Evolutionary conservation across 768 basidiomycete genomes (phyloP), one percentile per base, ranked within the genome.

Genomic region (Mycena indigotica): DNA sequence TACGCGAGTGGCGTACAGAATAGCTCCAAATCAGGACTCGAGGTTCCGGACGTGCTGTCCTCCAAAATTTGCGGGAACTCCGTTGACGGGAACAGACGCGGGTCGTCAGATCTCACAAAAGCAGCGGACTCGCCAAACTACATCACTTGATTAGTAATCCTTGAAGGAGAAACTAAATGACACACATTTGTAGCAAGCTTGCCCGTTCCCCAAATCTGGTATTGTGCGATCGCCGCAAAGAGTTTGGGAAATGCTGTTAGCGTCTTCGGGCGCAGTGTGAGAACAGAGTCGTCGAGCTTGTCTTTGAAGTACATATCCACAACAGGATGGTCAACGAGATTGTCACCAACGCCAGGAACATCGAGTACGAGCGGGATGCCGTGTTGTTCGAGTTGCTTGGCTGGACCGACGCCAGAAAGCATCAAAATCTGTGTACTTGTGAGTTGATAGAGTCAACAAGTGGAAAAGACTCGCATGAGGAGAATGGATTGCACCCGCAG

Each of bases 401-500:
- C 78, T 28, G 89, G 86, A 17, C 93, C 93, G 41, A 95, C 75
- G 23, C 93, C 93, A 6, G 89, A 91, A 32, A 91, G 77, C 80
- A 88, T 81, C 19, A 91, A 77, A 32, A 91, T 80, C 75, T 89
- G 52, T 8, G 28, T 12, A 15, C 16, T 23, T 1, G 26, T 23
- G 30, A 25, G 8, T 30, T 3, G 19, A 26, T 2, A 28, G 13
- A 10, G 25, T 41, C 24, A 19, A 32, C 3, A 52, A 17, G 51
- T n/a, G 35, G 13, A 28, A 29, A 46, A n/a, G 12, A 60, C 71
- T 49, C 50, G 76, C 79, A 16, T 83, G 82, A 1, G 86, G 85
- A 15, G 83, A 80, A 56, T 87, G 83, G 5, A 87, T 68, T 2
- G 86, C 79, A 0, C 86, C 86, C 28, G 61, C 72, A 15, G 82